Conservation (phyloP, 176 grass and related monocot species). For the Carex kokanica region DNA sequence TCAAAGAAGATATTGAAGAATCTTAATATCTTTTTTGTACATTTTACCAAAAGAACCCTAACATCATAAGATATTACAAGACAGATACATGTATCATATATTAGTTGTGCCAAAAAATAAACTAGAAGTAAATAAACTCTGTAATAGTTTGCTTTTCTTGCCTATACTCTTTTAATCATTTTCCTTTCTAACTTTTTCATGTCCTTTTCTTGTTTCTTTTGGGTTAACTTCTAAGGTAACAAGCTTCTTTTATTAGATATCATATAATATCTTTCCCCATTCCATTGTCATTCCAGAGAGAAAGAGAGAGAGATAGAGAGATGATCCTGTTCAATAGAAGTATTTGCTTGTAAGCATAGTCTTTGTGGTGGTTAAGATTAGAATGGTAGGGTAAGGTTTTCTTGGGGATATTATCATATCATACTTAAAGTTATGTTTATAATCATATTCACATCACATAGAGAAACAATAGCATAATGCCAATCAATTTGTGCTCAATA, state of each 20-base stretch:
- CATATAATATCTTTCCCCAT: neutral
- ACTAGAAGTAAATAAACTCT: no score
- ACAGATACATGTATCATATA: no score
- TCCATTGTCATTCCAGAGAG: neutral
- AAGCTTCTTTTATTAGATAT: constrained; percentile 12
- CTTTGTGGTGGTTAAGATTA: constrained; percentile 14
- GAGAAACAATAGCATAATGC: neutral
- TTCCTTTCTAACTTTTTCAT: neutral
- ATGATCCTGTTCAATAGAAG: neutral
- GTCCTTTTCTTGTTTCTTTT: neutral
- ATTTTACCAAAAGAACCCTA: no score
- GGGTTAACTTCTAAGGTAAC: neutral
- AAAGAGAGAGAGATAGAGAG: neutral
- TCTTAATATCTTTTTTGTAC: no score
- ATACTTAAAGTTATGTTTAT: neutral
- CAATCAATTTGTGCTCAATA: neutral
- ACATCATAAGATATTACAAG: no score
- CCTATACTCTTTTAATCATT: neutral
- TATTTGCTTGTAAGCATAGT: constrained; percentile 29
- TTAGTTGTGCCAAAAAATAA: no score
- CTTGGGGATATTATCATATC: constrained; percentile 7
- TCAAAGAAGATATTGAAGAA: no score
- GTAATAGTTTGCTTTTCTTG: neutral
- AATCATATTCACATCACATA: neutral
- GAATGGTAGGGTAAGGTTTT: constrained; percentile 4